phyloP scores from a whole-genome alignment of 495 filamentous ascomycete species.

The Aspergillus nanangensis region DNA sequence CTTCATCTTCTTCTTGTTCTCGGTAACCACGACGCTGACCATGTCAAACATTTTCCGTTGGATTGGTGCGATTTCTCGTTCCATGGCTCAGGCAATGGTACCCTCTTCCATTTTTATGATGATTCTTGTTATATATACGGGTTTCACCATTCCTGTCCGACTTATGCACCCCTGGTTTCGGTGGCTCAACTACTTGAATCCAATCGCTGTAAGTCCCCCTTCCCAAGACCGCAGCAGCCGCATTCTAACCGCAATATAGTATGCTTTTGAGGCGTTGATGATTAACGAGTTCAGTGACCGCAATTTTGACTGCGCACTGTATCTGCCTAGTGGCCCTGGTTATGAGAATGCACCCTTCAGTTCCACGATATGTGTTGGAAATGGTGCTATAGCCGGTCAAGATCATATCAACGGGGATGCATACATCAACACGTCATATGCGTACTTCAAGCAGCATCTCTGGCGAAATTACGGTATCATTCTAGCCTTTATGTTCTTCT shows the following conservation, averaged over 20 bases:
- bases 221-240: background rate
- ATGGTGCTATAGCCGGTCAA: conserved; percentile 58
- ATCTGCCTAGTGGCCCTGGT: conserved; percentile 50
- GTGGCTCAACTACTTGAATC: conserved; percentile 86
- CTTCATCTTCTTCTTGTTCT: conserved; percentile 74
- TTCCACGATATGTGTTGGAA: conserved; percentile 51
- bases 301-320: conserved; percentile 56
- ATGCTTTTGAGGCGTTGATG: conserved; percentile 84
- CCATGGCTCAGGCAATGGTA: conserved; percentile 78
- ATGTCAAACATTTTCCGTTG: conserved; percentile 83
- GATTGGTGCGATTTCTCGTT: conserved; percentile 74
- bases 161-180: conserved; percentile 77
- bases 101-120: conserved; percentile 80
- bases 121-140: conserved; percentile 80
- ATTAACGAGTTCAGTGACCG: conserved; percentile 80
- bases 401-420: conserved; percentile 57
- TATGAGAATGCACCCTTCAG: conserved; percentile 46
- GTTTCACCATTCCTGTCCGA: conserved; percentile 74
- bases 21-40: conserved; percentile 58
- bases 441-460: conserved; percentile 56
- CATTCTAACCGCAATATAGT: conserved; percentile 29
- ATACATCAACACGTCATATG: conserved; percentile 60
- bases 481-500: conserved; percentile 65
- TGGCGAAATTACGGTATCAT: conserved; percentile 86
- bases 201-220: conserved; percentile 50